These are phyloP conservation scores for Tilletia horrida DNA, from an alignment of 1,284 basidiomycete species.

Conservation along the genomic window DNA sequence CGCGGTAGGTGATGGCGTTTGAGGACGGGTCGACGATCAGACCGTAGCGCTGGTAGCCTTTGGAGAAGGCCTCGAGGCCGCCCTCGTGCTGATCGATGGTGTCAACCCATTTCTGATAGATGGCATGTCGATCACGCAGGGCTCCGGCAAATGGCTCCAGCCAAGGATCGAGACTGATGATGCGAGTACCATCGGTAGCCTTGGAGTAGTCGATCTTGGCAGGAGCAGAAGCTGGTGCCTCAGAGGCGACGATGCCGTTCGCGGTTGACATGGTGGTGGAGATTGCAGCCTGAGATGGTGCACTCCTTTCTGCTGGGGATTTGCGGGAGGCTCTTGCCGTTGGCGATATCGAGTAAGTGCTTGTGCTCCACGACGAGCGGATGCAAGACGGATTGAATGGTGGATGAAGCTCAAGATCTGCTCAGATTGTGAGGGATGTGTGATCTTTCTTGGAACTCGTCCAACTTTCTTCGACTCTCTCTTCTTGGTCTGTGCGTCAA, in stretches of 20 bases:
- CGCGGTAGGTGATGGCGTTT: conserved; percentile 76
- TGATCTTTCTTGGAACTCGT: too few species aligned
- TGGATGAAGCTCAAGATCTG: too few species aligned
- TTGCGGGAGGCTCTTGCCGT: background rate
- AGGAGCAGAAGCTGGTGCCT: conserved; percentile 18
- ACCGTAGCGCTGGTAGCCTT: conserved; percentile 71
- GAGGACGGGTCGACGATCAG: conserved; percentile 67
- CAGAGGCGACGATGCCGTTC: conserved; percentile 11
- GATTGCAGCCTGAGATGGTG: background rate
- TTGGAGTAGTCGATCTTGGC: conserved; percentile 39
- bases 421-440: too few species aligned
- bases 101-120: conserved; percentile 38
- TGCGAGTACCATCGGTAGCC: conserved; percentile 45
- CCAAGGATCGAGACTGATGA: conserved; percentile 48
- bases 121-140: conserved; percentile 36
- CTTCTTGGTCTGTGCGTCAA: too few species aligned
- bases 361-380: too few species aligned
- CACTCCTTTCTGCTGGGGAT: too few species aligned
- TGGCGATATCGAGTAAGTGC: background rate
- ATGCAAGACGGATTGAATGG: too few species aligned
- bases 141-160: conserved; percentile 46
- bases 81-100: conserved; percentile 42
- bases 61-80: conserved; percentile 82
- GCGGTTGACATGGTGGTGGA: conserved; percentile 10
- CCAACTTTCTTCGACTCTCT: too few species aligned